Evolutionary conservation across 345 rosid genomes (phyloP), one percentile per base, ranked within the genome.

Genomic region (Eutrema yunnanense): DNA sequence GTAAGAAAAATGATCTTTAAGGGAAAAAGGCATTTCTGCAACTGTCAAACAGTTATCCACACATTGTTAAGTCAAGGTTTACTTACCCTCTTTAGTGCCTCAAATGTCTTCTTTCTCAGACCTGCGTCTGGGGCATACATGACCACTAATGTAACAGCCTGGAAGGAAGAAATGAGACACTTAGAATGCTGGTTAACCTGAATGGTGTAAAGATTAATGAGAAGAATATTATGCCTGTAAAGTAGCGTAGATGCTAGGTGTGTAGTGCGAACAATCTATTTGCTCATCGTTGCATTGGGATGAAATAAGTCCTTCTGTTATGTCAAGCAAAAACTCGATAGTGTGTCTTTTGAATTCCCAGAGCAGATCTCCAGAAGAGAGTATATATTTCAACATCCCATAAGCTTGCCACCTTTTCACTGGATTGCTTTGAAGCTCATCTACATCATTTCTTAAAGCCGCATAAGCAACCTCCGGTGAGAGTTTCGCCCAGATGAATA

Each of bases 361-460:
- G 29, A 83, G 82, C 62, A 90, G 80, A 74, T 72, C 67, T 46
- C 64, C 75, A 44, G 88, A 80, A 36, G 92, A 79, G 42, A 92
- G 71, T 80, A 90, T 42, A 77, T 85, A 78, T 81, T 81, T 90
- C 71, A 87, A 70, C 90, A 88, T 89, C 82, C 86, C 92, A 64
- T 88, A 37, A 41, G 96, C 88, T 85, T 79, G 85, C 99, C 96
- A 95, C 74, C 92, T 82, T 73, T 85, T 82, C 34, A 76, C 78
- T 55, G 73, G 92, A 71, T 80, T 79, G 65, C 50, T 81, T 79
- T 50, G 81, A 74, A 92, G 92, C 77, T 87, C 89, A 54, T 70
- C 48, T 80, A 79, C 80, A 46, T 85, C 74, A 40, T 65, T 56
- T 70, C 73, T 62, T 65, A 86, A 65, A 72, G 82, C 74, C 30